Evolutionary conservation across 192 early-diverging fungal genomes (phyloP).

Genomic region (Podila horticola): DNA sequence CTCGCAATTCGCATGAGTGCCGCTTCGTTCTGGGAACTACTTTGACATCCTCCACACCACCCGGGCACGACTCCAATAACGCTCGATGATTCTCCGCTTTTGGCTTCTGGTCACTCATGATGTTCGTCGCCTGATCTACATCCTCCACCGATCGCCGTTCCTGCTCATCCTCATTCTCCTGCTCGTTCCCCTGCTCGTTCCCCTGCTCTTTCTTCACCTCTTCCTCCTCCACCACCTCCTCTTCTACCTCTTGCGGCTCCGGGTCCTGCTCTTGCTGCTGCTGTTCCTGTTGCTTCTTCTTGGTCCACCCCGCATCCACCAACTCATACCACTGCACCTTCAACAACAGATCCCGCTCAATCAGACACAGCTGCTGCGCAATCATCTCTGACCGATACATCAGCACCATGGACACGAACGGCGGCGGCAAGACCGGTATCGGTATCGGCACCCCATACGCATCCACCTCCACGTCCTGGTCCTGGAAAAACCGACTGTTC

Average conservation of each 20-base stretch:
- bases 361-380: conserved; percentile 67
- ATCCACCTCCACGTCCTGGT: too few species aligned
- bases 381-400: conserved; percentile 58
- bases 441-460: not conserved
- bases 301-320: conserved; percentile 64
- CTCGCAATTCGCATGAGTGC: too few species aligned
- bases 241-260: too few species aligned
- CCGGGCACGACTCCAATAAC: conserved; percentile 11
- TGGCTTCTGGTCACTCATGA: not conserved
- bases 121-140: not conserved
- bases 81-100: not conserved
- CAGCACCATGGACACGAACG: conserved; percentile 50
- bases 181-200: not conserved
- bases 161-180: not conserved
- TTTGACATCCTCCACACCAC: conserved; percentile 3
- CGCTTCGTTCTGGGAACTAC: not conserved
- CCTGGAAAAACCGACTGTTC: too few species aligned
- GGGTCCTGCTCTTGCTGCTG: not conserved
- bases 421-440: conserved; percentile 6
- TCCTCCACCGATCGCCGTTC: not conserved
- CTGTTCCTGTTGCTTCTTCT: conserved; percentile 32
- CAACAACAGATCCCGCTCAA: conserved; percentile 60
- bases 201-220: not conserved
- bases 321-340: conserved; percentile 65
- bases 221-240: not conserved